Evolutionary conservation across 192 early-diverging fungal genomes (phyloP).

Genomic region (Backusella macrospora): DNA sequence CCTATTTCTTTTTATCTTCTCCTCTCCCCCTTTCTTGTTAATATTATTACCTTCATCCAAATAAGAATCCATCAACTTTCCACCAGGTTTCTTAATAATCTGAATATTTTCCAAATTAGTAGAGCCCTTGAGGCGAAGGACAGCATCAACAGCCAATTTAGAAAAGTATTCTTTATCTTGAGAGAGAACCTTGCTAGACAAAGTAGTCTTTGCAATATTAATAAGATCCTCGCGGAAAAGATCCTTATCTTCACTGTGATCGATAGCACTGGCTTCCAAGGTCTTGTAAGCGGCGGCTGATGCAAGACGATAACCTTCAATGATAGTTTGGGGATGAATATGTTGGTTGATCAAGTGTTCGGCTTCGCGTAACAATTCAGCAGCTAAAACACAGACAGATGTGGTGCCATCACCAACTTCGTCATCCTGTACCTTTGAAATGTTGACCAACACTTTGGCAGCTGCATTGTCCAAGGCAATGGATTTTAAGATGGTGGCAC

Average conservation of each 20-base stretch:
- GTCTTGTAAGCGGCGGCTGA: conserved; percentile 80
- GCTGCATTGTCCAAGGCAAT: conserved; percentile 98
- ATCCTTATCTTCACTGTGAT: conserved; percentile 71
- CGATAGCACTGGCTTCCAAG: conserved; percentile 77
- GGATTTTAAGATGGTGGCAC: conserved; percentile 98
- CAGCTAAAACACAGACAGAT: conserved; percentile 95
- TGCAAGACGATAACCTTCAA: conserved; percentile 94
- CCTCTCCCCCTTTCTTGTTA: no score
- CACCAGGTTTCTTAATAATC: conserved; percentile 99
- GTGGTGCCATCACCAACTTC: conserved; percentile 99
- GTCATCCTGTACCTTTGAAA: conserved; percentile 99
- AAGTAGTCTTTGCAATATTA: conserved; percentile 97
- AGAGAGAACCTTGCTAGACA: conserved; percentile 95
- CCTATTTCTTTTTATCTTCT: neutral
- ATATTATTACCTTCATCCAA: conserved; percentile 76
- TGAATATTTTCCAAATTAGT: conserved; percentile 99
- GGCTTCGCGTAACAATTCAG: conserved; percentile 93
- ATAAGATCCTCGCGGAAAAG: conserved; percentile 88
- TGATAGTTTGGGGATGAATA: conserved; percentile 97
- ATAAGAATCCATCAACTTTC: conserved; percentile 93
- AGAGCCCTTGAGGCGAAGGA: conserved; percentile 83
- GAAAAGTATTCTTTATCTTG: conserved; percentile 97
- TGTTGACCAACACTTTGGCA: conserved; percentile 96
- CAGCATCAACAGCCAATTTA: conserved; percentile 94
- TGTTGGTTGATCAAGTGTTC: conserved; percentile 91